Percentiles rank a stretch among this genome's conserved stretches.
Conservation (phyloP, 139 green algal genomes). For the Mychonastes homosphaera region DNA sequence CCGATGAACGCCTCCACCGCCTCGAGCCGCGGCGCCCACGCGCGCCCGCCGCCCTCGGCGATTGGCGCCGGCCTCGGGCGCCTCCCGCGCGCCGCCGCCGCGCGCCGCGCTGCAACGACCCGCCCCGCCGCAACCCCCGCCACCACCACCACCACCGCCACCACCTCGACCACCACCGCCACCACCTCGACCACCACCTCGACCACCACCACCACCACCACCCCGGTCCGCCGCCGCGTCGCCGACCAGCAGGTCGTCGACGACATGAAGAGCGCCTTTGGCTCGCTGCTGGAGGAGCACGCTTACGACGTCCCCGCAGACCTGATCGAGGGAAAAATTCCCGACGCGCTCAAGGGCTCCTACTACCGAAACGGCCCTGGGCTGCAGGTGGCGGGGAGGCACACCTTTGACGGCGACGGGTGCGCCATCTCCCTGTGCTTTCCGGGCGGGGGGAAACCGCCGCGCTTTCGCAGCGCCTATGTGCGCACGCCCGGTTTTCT, state of each 20-base stretch:
- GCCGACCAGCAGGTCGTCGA: conserved; percentile 3
- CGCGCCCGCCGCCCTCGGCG: too few species aligned
- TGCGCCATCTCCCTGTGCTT: conserved; percentile 34
- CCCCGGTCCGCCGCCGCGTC: too few species aligned
- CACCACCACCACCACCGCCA: too few species aligned
- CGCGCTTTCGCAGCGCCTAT: conserved; percentile 37
- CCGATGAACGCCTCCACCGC: too few species aligned
- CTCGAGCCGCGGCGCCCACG: too few species aligned
- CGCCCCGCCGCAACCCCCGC: too few species aligned
- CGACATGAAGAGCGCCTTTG: conserved; percentile 15
- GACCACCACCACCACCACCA: too few species aligned
- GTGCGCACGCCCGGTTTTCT: conserved; percentile 45
- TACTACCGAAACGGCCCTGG: conserved; percentile 46
- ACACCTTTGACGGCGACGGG: conserved; percentile 19
- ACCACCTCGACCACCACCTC: too few species aligned
- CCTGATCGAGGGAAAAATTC: conserved; percentile 34
- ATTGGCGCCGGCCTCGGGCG: too few species aligned
- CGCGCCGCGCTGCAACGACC: too few species aligned
- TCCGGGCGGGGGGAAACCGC: neutral
- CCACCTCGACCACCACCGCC: too few species aligned
- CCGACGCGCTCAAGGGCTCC: conserved; percentile 32
- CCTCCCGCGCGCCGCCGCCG: too few species aligned
- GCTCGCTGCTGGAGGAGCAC: conserved; percentile 32
- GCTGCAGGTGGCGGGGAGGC: conserved; percentile 15
- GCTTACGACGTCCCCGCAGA: conserved; percentile 35